Evolutionary conservation across 148 eudicot genomes (phyloP), one percentile per base, ranked within the genome.

Genomic region (Fagopyrum esculentum): DNA sequence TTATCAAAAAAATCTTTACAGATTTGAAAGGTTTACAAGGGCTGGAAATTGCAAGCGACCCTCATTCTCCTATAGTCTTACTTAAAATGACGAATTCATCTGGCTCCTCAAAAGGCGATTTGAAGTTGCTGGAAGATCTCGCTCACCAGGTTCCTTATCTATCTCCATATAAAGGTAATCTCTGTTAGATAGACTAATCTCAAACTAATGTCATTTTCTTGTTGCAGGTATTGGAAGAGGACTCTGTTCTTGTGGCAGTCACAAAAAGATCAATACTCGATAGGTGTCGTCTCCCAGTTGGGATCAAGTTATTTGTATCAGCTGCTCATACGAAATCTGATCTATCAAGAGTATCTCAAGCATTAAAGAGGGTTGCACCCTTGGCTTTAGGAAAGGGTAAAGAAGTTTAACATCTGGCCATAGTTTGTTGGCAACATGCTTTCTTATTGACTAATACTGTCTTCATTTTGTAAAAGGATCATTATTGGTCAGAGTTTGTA

Each of bases 291-390:
- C 74, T 95, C 46, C 93, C 97, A 13, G 79, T 83, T 26, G 97
- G 96, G 60, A 83, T 95, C 51, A 87, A 85, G 84, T 75, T 92
- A 70, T 90, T 85, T 70, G 89, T 92, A 63, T 95, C 98, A 4
- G 93, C 93, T 75, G 97, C 82, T 40, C 98, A 95, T 79, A 84
- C 96, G 9, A 88, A 95, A 75, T 77, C 88, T 72, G 98, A 95
- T 85, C 73, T 95, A 77, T 73, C 46, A 29, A 85, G 84, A 85
- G 91, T 84, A 40, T 84, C 83, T 72, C 83, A 87, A 71, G 80
- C 98, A 6, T 68, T 95, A 73, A 95, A 92, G 78, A 81, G 47
- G 54, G 88, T 80, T 44, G 83, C 87, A 57, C 47, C 71, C 71
- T 66, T 66, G 71, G 71, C 71, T 43, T 66, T 66, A 66, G 71